Conservation (phyloP, 371 early-diverging fungal genomes). For the Coemansia sp. region DNA sequence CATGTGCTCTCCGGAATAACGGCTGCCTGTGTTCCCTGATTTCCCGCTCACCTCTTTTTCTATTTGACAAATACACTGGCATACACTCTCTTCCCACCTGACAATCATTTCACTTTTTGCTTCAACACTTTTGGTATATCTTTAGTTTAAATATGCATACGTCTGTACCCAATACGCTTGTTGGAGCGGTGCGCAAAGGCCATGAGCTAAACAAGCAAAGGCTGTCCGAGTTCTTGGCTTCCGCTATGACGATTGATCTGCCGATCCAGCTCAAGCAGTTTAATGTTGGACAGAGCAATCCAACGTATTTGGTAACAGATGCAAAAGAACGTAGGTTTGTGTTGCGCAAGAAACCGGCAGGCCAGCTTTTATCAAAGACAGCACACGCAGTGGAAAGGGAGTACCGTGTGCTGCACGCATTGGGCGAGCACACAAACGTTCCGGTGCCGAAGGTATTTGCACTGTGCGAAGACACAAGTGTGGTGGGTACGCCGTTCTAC, state of each 20-base stretch:
- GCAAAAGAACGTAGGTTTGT: slow-evolving; percentile 63
- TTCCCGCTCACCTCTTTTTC: background rate
- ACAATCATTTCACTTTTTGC: background rate
- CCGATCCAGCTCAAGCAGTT: slow-evolving; percentile 81
- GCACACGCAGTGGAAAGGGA: slow-evolving; percentile 94
- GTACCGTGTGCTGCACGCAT: slow-evolving; percentile 74
- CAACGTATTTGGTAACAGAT: slow-evolving; percentile 69
- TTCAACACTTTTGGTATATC: background rate
- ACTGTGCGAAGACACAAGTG: slow-evolving; percentile 74
- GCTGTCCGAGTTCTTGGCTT: slow-evolving; percentile 61
- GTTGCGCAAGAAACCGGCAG: slow-evolving; percentile 91
- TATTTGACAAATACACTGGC: background rate
- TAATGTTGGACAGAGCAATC: slow-evolving; percentile 88
- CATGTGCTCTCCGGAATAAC: slow-evolving; percentile 3
- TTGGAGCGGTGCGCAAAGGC: slow-evolving; percentile 49
- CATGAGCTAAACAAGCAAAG: slow-evolving; percentile 63
- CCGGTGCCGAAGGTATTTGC: slow-evolving; percentile 87
- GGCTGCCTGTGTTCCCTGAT: background rate
- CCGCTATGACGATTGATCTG: slow-evolving; percentile 56
- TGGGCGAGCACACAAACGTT: slow-evolving; percentile 69
- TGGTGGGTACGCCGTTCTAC: slow-evolving; percentile 91
- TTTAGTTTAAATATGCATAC: background rate
- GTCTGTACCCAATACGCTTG: slow-evolving; percentile 12
- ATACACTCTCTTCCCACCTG: background rate
- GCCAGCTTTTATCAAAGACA: slow-evolving; percentile 75